phyloP scores from a whole-genome alignment of 176 grass and related monocot species.

The Tuctoria greenei region DNA sequence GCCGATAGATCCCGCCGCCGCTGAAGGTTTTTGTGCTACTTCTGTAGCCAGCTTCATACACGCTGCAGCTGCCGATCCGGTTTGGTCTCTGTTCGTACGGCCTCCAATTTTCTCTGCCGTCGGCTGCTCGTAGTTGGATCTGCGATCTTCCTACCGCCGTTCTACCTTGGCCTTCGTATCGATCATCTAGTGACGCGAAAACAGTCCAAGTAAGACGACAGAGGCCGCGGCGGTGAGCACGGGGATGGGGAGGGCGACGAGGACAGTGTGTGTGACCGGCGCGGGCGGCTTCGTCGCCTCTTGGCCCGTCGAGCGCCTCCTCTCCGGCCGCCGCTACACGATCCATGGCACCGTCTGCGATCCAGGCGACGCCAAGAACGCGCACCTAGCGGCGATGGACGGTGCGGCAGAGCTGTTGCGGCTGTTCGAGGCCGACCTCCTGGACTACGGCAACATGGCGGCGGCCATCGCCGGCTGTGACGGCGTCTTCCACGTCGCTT shows the following conservation, averaged over 20 bases:
- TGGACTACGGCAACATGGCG: slow-evolving; percentile 56
- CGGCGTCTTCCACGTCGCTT: slow-evolving; percentile 81
- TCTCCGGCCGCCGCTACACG: slow-evolving; percentile 50
- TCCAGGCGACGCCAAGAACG: slow-evolving; percentile 67
- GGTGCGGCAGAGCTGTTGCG: slow-evolving; percentile 56
- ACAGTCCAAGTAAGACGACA: slow-evolving; percentile 15
- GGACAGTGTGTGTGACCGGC: slow-evolving; percentile 77
- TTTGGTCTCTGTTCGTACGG: too few relatives aligned
- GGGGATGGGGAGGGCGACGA: slow-evolving; percentile 15
- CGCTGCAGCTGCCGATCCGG: too few relatives aligned
- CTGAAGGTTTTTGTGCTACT: too few relatives aligned
- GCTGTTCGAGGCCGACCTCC: slow-evolving; percentile 72
- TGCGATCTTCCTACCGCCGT: too few relatives aligned
- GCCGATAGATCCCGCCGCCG: too few relatives aligned
- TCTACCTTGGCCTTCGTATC: too few relatives aligned
- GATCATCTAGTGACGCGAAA: not conserved
- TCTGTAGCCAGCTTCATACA: too few relatives aligned
- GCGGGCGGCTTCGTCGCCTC: slow-evolving; percentile 76
- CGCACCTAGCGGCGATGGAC: slow-evolving; percentile 60
- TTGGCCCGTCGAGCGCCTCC: slow-evolving; percentile 84
- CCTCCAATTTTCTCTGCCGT: too few relatives aligned
- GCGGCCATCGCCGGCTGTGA: slow-evolving; percentile 72
- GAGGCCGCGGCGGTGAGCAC: not conserved
- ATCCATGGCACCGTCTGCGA: slow-evolving; percentile 78
- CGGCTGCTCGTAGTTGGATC: too few relatives aligned